phyloP scores from a whole-genome alignment of 73 alveolate species.

The Uronychia setigera region DNA sequence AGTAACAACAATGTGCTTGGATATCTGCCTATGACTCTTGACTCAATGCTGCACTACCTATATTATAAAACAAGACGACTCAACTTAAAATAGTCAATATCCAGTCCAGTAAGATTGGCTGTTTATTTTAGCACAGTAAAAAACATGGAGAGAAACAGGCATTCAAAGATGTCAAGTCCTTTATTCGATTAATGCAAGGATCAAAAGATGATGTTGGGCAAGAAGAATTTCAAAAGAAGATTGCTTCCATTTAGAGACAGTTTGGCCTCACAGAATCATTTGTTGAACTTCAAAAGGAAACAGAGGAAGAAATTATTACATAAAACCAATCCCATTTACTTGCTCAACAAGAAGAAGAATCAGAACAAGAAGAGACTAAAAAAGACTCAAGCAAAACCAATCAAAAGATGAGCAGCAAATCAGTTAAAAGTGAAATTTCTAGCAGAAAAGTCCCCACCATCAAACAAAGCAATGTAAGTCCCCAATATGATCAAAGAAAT shows the following conservation, averaged over 20 bases:
- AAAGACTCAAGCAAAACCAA: too few relatives aligned
- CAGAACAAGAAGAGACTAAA: not conserved
- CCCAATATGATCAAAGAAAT: not conserved
- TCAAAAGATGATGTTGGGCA: not conserved
- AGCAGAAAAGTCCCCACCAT: too few relatives aligned
- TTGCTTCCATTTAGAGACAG: not conserved
- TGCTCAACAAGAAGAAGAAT: not conserved
- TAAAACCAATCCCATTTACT: too few relatives aligned
- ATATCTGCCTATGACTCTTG: conserved; percentile 21
- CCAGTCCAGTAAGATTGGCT: not conserved
- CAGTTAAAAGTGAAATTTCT: too few relatives aligned
- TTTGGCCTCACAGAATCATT: too few relatives aligned
- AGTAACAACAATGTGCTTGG: not conserved
- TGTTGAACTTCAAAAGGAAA: too few relatives aligned
- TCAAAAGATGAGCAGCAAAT: too few relatives aligned
- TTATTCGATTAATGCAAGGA: not conserved
- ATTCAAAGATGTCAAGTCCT: not conserved
- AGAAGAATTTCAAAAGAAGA: not conserved
- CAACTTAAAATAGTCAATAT: not conserved
- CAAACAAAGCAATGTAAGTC: not conserved
- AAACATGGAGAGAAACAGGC: not conserved
- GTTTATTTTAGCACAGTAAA: not conserved
- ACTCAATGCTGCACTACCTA: conserved; percentile 20
- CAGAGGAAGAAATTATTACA: too few relatives aligned
- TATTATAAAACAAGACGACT: not conserved